These are phyloP conservation scores for Mortierella sp. DNA, from an alignment of 371 early-diverging fungal species.

Conservation along the genomic window DNA sequence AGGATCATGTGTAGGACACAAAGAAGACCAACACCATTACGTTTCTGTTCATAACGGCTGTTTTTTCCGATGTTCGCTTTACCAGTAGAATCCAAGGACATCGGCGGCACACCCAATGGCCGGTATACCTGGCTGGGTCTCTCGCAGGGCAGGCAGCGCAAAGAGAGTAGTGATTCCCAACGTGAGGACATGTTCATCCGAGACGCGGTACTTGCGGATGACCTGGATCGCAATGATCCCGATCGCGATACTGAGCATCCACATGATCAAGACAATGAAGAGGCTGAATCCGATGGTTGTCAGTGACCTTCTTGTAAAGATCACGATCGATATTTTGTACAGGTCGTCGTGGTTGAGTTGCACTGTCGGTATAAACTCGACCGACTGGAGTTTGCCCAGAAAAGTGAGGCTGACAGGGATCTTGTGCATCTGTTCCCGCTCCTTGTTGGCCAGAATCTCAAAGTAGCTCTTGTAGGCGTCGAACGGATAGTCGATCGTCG, in stretches of 20 bases:
- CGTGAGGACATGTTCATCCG: conserved; percentile 56
- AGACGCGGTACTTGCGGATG: conserved; percentile 27
- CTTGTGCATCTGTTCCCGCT: conserved; percentile 45
- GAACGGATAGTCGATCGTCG: conserved; percentile 56
- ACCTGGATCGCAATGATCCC: conserved; percentile 54
- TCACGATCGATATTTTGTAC: conserved; percentile 45
- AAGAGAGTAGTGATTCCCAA: conserved; percentile 58
- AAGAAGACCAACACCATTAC: neutral
- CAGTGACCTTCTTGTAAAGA: conserved; percentile 38
- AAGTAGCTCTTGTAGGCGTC: conserved; percentile 53
- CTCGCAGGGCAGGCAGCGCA: conserved; percentile 39
- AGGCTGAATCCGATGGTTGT: conserved; percentile 54
- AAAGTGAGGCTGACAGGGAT: conserved; percentile 50
- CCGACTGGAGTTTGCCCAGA: conserved; percentile 46
- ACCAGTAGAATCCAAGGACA: conserved; percentile 59
- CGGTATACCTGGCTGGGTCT: conserved; percentile 63
- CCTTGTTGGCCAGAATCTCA: conserved; percentile 51
- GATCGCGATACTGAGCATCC: conserved; percentile 58
- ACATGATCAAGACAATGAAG: conserved; percentile 61
- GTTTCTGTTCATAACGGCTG: neutral
- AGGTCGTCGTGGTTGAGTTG: conserved; percentile 27
- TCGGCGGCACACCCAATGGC: conserved; percentile 61
- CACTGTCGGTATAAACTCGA: conserved; percentile 46
- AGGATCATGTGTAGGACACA: neutral
- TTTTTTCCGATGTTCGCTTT: neutral